Evolutionary conservation across 116 monocot genomes (phyloP), one percentile per base, ranked within the genome.

Genomic region (Papilionanthe hybrid): DNA sequence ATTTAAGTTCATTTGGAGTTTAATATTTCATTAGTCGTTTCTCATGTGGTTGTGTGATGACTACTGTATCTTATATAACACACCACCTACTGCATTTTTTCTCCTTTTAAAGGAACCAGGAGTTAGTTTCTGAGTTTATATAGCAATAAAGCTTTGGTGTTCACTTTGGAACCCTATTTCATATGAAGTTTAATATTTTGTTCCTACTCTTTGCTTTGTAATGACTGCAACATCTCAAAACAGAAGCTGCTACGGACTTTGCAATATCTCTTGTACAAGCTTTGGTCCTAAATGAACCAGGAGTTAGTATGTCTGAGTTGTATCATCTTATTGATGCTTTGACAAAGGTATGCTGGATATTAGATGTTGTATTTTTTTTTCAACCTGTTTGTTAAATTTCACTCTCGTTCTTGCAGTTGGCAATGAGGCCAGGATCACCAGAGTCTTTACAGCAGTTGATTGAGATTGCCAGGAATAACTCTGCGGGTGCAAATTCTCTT

Each of bases 171-270:
- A n/a, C 1, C 27, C 11, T 69, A 30, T 32, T 69, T 32, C 32
- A 12, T 69, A 69, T 69, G 28, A 30, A 32, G 9, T 73, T 43
- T 73, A 42, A 43, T 73, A 22, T 42, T 73, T 73, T 19, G 73
- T 73, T 73, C 20, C 19, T 72, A 8, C 43, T 42, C n/a, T 73
- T 73, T 19, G 43, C 44, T 42, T 12, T 42, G 7, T 73, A 44
- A 43, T 42, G 44, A 73, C n/a, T 43, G 15, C 12, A 72, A 42
- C 43, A 42, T 73, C 44, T 53, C 67, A 20, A 22, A 67, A 77
- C 90, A 99, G 98, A 93, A 86, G 77, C 91, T 74, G 98, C 94
- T 58, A 90, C 87, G 9, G 98, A 99, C 27, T 99, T 99, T 85
- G 84, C 91, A 27, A 88, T 91, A 29, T 88, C 93, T 58, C 93